These are phyloP conservation scores for Secale cereale DNA, from an alignment of 176 grass and related monocot species.

Conservation along the genomic window DNA sequence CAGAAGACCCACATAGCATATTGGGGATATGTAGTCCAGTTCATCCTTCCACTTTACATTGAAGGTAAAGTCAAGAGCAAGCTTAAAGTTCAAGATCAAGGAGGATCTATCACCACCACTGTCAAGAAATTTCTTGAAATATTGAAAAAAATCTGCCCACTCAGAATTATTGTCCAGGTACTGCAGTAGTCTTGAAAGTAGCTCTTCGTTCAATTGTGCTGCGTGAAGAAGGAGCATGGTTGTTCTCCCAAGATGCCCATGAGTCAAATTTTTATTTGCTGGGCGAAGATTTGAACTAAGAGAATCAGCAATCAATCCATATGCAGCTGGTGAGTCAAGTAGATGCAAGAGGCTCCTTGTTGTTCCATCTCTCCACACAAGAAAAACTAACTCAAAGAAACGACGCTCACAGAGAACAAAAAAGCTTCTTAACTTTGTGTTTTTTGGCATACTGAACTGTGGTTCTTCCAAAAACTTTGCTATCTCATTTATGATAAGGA, in stretches of 20 bases:
- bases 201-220: slow-evolving; percentile 24
- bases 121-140: slow-evolving; percentile 38
- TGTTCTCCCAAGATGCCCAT: slow-evolving; percentile 48
- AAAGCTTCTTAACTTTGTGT: neutral
- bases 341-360: slow-evolving; percentile 24
- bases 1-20: slow-evolving; percentile 57
- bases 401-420: neutral
- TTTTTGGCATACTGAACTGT: slow-evolving; percentile 7
- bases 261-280: slow-evolving; percentile 36
- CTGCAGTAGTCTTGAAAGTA: slow-evolving; percentile 21
- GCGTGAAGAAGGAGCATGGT: slow-evolving; percentile 44
- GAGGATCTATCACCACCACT: slow-evolving; percentile 28
- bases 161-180: slow-evolving; percentile 16
- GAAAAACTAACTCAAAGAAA: slow-evolving; percentile 6
- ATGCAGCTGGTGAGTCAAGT: slow-evolving; percentile 29
- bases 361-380: slow-evolving; percentile 25
- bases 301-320: slow-evolving; percentile 35
- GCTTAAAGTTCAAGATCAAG: slow-evolving; percentile 32
- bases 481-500: slow-evolving; percentile 30
- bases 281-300: slow-evolving; percentile 22
- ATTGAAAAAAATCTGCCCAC: slow-evolving; percentile 49
- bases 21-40: neutral
- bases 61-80: slow-evolving; percentile 46
- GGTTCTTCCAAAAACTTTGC: slow-evolving; percentile 38
- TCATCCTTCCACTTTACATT: slow-evolving; percentile 19